phyloP scores from a whole-genome alignment of 805 yeast species.

The Metschnikowia noctiluminum region DNA sequence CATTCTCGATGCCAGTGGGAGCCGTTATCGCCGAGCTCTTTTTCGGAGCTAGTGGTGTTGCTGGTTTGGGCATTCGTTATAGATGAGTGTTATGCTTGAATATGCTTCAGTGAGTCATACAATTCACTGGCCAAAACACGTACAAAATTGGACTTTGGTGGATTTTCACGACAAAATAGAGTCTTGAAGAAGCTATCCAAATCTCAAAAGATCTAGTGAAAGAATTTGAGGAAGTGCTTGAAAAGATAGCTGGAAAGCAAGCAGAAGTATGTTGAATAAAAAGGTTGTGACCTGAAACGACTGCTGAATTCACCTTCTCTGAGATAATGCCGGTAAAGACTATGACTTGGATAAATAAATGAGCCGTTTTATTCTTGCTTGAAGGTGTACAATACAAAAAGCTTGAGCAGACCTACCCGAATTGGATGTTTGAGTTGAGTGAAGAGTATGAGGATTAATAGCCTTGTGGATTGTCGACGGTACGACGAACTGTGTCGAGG shows the following conservation, averaged over 20 bases:
- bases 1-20: neutral
- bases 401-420: neutral
- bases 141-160: neutral
- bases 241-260: neutral
- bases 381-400: no score
- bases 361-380: no score
- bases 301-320: no score
- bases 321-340: no score
- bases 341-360: no score
- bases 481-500: conserved; percentile 5
- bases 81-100: neutral
- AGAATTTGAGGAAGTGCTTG: neutral
- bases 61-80: neutral
- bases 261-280: neutral
- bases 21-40: neutral
- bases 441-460: neutral
- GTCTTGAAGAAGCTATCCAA: no score
- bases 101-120: neutral
- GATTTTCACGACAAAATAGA: neutral
- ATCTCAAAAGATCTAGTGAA: no score
- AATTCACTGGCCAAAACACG: neutral
- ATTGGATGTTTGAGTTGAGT: neutral
- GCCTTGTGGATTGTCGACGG: neutral
- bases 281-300: no score
- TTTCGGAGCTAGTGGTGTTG: neutral